A percentile compares a stretch with the other conserved stretches of the same genome.
Evolutionary conservation across 345 rosid genomes (phyloP).

Genomic region (Draba incana): DNA sequence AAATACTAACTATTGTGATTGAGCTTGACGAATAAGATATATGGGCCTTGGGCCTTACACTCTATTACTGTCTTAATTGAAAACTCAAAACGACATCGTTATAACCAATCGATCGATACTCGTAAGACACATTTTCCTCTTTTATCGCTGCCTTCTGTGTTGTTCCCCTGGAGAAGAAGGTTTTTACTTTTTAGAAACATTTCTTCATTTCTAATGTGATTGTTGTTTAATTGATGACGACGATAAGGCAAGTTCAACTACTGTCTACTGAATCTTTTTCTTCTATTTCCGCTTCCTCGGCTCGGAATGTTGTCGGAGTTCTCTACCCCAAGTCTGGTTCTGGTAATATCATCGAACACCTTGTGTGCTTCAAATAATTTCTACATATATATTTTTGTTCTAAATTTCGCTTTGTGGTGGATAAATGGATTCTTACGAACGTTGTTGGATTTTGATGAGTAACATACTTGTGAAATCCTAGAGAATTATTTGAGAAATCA

Average conservation of each 20-base stretch:
- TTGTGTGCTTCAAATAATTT: conserved; percentile 14
- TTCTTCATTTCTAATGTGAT: background rate
- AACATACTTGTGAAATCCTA: background rate
- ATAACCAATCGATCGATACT: background rate
- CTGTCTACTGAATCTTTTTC: conserved; percentile 9
- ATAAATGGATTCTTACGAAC: background rate
- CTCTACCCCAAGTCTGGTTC: conserved; percentile 13
- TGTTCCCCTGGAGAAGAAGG: background rate
- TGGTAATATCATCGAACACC: conserved; percentile 44
- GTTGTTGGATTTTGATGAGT: background rate
- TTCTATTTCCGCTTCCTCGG: conserved; percentile 8
- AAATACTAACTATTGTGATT: background rate
- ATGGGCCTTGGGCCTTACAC: conserved; percentile 1
- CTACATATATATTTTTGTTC: background rate
- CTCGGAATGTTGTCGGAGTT: conserved; percentile 15
- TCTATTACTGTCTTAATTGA: too few species aligned
- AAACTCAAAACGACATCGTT: background rate
- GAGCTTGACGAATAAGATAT: background rate
- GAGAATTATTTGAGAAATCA: background rate
- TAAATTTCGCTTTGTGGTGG: background rate
- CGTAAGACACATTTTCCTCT: background rate
- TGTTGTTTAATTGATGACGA: conserved; percentile 2
- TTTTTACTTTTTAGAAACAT: background rate
- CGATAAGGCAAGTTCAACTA: conserved; percentile 15
- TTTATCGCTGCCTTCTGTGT: background rate